Evolutionary conservation across 805 yeast genomes (phyloP), one percentile per base, ranked within the genome.

Genomic region (Cyberlindnera lachancei): DNA sequence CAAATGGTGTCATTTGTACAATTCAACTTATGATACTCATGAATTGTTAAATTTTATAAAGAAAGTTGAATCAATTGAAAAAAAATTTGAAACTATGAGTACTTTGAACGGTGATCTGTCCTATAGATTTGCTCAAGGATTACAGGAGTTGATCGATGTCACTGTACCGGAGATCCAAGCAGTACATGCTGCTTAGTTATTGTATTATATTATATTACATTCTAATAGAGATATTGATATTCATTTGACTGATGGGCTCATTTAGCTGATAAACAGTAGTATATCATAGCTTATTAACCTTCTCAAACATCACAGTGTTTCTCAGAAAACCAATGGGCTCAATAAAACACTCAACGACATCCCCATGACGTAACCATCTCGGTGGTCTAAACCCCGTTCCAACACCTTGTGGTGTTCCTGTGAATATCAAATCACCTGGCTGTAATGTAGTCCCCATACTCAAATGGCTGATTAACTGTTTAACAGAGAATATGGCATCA

Each of bases 351-450:
- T 56, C 64, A 12, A 66, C 63, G 3, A 50, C 54, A 40, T 71
- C 75, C 8, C 67, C 69, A 39, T 71, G 48, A 33, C 52, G 46
- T 20, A 71, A 52, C 62, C 65, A 70, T 41, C 45, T 54, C 22
- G 61, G 50, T 19, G 57, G 63, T 14, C 64, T 64, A 29, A 50
- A 41, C 5, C 75, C 75, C 48, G 62, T 55, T 6, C 73, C 78
- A 8, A 68, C 75, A 17, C 78, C 78, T 13, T 64, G 52, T 8
- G 78, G 78, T 6, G 79, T 73, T 5, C 79, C 79, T 35, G 75
- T 71, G 45, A 68, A 65, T 33, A 73, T 66, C 16, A 73, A 38
- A 42, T 69, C 75, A 25, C 79, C 79, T 2, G 75, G 74, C 30
- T 53, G 48, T 23, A 73, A 57, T 0, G 78, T 73, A 5, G 70